Base-by-base conservation (phyloP, 164 flowering plant species). In the Annona cherimola region DNA sequence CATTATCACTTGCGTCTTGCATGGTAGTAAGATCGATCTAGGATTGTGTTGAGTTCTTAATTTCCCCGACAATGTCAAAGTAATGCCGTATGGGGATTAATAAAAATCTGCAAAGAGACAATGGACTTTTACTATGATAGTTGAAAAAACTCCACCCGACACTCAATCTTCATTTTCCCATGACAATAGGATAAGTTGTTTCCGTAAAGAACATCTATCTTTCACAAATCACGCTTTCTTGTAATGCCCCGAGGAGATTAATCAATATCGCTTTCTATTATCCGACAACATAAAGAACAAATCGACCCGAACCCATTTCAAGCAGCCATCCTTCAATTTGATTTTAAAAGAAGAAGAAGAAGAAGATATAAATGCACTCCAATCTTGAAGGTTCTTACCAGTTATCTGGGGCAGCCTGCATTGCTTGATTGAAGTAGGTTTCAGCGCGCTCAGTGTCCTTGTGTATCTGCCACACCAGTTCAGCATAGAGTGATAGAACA, bases 321-420 rank as follows among this genome's bases (percentile, higher is more conserved):
- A 50, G 14, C 57, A 50, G 57, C 9, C 57, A 9, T 50, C 1
- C 11, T 50, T 50, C 3, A 9, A 16, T 9, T 12, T 9, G 57
- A 50, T 50, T 50, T 20, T 7, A 61, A n/a, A 2, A 2, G 14
- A 14, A 54, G 59, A 54, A 54, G 59, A 14, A 54, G 14, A 61
- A 26, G 18, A 20, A 61, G 19, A 26, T 26, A 0, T 26, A 26
- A 26, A 26, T 26, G 35, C 35, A 26, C 35, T 26, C 35, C 35
- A 26, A 26, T 26, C 35, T 26, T 26, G 35, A 26, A 50, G 63
- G 8, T 41, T 4, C 76, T 83, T 74, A 91, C 98, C 97, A 82
- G 76, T 94, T 90, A 50, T 87, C 90, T 11, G 97, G 98, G 4
- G 90, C 82, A n/a, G 91, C 90, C 80, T 88, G 76, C 66, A 94